Percentiles rank a stretch among this genome's conserved stretches.
phyloP scores from a whole-genome alignment of 192 early-diverging fungal species.

The Rhizophagus prolifer region DNA sequence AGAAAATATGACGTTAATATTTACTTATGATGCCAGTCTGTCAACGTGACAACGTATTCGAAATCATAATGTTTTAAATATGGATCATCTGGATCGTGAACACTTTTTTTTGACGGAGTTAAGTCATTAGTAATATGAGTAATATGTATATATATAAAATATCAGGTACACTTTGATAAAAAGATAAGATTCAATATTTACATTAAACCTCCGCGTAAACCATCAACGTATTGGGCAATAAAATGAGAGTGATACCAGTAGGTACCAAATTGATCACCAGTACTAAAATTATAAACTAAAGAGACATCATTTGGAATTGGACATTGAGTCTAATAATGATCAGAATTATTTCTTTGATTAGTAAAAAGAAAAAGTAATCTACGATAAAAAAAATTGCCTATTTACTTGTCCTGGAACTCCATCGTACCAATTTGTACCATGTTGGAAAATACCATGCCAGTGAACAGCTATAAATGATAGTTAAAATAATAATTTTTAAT shows the following conservation, averaged over 20 bases:
- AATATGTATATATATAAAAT: no score
- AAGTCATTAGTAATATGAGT: no score
- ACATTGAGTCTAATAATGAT: constrained; percentile 39
- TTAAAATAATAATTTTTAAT: no score
- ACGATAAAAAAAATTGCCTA: neutral
- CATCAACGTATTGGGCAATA: constrained; percentile 32
- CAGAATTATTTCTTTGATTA: no score
- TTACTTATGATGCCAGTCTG: constrained; percentile 33
- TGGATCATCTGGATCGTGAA: constrained; percentile 32
- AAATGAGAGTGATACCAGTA: constrained; percentile 53
- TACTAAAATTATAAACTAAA: constrained; percentile 34
- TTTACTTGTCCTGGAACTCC: constrained; percentile 37
- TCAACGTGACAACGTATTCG: constrained; percentile 37
- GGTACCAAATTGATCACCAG: constrained; percentile 36
- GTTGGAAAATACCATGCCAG: constrained; percentile 57
- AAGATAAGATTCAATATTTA: neutral
- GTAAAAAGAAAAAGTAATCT: no score
- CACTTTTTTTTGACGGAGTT: no score
- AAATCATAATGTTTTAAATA: constrained; percentile 32
- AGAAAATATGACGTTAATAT: no score
- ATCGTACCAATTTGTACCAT: constrained; percentile 50
- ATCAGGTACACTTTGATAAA: neutral
- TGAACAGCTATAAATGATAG: constrained; percentile 25
- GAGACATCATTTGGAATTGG: constrained; percentile 32
- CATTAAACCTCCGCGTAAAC: constrained; percentile 19